Evolutionary conservation across 2,329 filamentous ascomycete genomes (phyloP), one percentile per base, ranked within the genome.

Genomic region (Cladorrhinum sp.): DNA sequence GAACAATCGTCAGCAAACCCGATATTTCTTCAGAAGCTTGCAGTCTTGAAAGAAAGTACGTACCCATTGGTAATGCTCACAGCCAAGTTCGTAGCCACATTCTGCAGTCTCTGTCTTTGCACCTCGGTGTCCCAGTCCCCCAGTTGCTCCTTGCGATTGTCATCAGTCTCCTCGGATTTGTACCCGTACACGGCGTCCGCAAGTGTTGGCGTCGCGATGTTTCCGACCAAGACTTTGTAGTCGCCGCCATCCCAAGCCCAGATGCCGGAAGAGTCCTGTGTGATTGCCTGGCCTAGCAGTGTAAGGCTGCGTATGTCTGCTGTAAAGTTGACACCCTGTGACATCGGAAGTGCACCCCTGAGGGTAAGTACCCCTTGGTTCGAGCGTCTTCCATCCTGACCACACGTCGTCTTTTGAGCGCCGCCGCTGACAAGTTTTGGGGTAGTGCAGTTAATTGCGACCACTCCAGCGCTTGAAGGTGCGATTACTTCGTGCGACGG

Each of bases 141-240:
- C 24, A 18, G 5, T 26, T 42, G 49, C 24, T 46, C 14, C 16
- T 59, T 42, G 6, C 20, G 7, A 36, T 3, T 20, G 23, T 54
- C 28, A 33, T 46, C 57, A 7, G 30, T 7, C 57, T 39, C 36
- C 3, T 20, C 46, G 8, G 46, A 49, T n/a, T 49, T 49, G 21
- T 54, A 59, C 3, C 57, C 57, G 33, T 59, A 59, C 28, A 59
- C 57, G 21, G 57, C 49, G 33, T 59, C 49, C 2, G 57, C 57
- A 49, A 59, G 30, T 16, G 57, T 59, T 28, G 48, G 49, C 2
- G 46, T 28, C 30, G 46, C 30, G 49, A 20, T 28, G 28, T 54
- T 59, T 24, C 57, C 57, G n/a, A 50, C 57, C 28, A 53, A 18
- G 14, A 59, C 30, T 12, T 42, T n/a, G 21, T 9, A 23, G 18